phyloP scores from a whole-genome alignment of 805 yeast genomes.

The Saccharomycopsis malanga region DNA sequence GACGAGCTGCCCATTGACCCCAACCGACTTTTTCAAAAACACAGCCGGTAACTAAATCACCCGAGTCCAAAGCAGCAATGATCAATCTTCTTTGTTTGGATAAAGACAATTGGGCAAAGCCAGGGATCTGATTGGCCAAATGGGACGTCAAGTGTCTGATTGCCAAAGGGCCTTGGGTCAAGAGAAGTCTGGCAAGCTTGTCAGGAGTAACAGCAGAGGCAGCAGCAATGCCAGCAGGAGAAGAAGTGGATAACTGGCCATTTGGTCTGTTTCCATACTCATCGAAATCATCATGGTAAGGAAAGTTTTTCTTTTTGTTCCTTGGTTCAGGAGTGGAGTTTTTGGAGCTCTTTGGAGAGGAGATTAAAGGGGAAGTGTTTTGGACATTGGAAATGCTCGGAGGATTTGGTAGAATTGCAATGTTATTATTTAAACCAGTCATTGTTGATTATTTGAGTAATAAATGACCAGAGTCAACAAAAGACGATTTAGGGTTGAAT shows the following conservation, averaged over 20 bases:
- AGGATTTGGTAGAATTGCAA: not conserved
- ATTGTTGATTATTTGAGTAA: not conserved
- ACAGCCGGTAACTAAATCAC: slow-evolving; percentile 45
- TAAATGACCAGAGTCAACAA: too few relatives aligned
- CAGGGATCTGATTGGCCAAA: slow-evolving; percentile 63
- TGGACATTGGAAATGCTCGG: too few relatives aligned
- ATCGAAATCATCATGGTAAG: slow-evolving; percentile 13
- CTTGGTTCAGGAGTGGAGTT: too few relatives aligned
- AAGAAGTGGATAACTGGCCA: slow-evolving; percentile 55
- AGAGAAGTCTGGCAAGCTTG: slow-evolving; percentile 59
- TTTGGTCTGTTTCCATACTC: slow-evolving; percentile 14
- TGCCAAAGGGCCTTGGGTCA: slow-evolving; percentile 79
- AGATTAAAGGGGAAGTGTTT: too few relatives aligned
- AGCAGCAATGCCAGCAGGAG: slow-evolving; percentile 83
- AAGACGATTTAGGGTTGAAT: too few relatives aligned
- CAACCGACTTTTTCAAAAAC: slow-evolving; percentile 92
- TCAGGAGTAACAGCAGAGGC: slow-evolving; percentile 80
- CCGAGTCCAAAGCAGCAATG: slow-evolving; percentile 79
- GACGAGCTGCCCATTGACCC: slow-evolving; percentile 93
- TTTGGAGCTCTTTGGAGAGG: too few relatives aligned
- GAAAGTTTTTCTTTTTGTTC: too few relatives aligned
- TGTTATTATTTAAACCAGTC: not conserved
- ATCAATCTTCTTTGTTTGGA: slow-evolving; percentile 87
- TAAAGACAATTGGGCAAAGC: slow-evolving; percentile 71
- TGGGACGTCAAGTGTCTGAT: slow-evolving; percentile 84